Percentiles rank a stretch among this genome's conserved stretches.
Evolutionary conservation across 1,284 basidiomycete genomes (phyloP).

Genomic region (Anthracocystis setariae): DNA sequence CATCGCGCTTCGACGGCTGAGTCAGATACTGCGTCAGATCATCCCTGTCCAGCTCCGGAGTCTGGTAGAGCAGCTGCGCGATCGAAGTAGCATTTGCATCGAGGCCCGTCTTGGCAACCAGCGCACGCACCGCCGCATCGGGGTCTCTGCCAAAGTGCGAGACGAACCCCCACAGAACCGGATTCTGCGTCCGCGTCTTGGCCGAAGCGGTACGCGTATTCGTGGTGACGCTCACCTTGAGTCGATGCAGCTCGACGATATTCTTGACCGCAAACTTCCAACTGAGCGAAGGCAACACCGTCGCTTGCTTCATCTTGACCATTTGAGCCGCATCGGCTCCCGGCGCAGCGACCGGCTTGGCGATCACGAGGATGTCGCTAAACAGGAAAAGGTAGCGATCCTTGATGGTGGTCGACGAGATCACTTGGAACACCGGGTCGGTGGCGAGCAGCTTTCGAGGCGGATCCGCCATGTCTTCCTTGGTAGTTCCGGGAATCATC

Average conservation of each 20-base stretch:
- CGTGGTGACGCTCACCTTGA: constrained; percentile 43
- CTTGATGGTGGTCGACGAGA: constrained; percentile 91
- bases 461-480: constrained; percentile 74
- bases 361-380: constrained; percentile 88
- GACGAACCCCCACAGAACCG: constrained; percentile 73
- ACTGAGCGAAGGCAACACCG: constrained; percentile 33
- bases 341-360: constrained; percentile 72
- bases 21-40: constrained; percentile 84
- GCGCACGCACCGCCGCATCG: constrained; percentile 58
- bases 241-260: constrained; percentile 50
- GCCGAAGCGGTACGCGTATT: constrained; percentile 31
- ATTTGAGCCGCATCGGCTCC: constrained; percentile 73
- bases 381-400: constrained; percentile 96
- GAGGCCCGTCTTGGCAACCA: constrained; percentile 56
- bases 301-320: constrained; percentile 43
- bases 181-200: constrained; percentile 42
- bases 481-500: constrained; percentile 23
- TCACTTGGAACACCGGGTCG: constrained; percentile 89
- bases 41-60: constrained; percentile 83
- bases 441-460: constrained; percentile 84
- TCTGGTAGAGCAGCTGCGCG: constrained; percentile 84
- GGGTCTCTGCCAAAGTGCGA: constrained; percentile 74
- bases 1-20: constrained; percentile 74
- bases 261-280: constrained; percentile 60
- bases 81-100: constrained; percentile 71